Evolutionary conservation across 2,329 filamentous ascomycete genomes (phyloP).

Genomic region (Cytospora mali): DNA sequence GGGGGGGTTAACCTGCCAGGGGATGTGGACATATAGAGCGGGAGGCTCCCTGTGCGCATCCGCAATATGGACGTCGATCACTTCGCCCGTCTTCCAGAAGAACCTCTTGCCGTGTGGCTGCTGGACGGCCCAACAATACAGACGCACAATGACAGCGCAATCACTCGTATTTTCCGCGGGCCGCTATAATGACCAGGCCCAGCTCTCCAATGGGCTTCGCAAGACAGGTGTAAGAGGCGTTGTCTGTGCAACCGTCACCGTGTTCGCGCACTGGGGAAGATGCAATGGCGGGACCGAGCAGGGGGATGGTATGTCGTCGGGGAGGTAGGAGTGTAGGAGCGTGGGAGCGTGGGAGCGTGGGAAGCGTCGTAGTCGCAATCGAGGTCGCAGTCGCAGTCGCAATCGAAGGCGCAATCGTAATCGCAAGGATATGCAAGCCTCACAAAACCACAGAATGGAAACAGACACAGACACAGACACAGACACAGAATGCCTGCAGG

Average conservation of each 20-base stretch:
- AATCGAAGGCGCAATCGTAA: slow-evolving; percentile 7
- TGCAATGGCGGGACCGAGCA: slow-evolving; percentile 13
- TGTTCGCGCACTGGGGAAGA: slow-evolving; percentile 28
- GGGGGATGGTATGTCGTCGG: slow-evolving; percentile 12
- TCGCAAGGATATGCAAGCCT: slow-evolving; percentile 15
- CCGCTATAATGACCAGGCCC: slow-evolving; percentile 30
- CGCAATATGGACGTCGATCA: slow-evolving; percentile 25
- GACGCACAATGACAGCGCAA: slow-evolving; percentile 35
- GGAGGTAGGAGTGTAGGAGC: slow-evolving; percentile 21
- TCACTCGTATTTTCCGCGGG: slow-evolving; percentile 40
- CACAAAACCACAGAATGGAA: slow-evolving; percentile 22
- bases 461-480: slow-evolving; percentile 16
- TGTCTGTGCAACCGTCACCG: slow-evolving; percentile 38
- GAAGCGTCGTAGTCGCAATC: slow-evolving; percentile 16
- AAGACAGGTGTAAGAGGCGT: slow-evolving; percentile 36
- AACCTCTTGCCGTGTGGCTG: slow-evolving; percentile 16
- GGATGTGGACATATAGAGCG: slow-evolving; percentile 28
- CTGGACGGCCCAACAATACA: slow-evolving; percentile 22
- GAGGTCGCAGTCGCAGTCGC: slow-evolving; percentile 11
- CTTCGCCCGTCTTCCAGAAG: slow-evolving; percentile 27
- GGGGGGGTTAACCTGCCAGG: slow-evolving; percentile 17
- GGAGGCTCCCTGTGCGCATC: slow-evolving; percentile 25
- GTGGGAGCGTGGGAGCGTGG: slow-evolving; percentile 8
- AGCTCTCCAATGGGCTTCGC: slow-evolving; percentile 38
- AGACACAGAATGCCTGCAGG: slow-evolving; percentile 15